Conservation (phyloP, 2,329 filamentous ascomycete genomes). For the Aspergillus ochraceus region DNA sequence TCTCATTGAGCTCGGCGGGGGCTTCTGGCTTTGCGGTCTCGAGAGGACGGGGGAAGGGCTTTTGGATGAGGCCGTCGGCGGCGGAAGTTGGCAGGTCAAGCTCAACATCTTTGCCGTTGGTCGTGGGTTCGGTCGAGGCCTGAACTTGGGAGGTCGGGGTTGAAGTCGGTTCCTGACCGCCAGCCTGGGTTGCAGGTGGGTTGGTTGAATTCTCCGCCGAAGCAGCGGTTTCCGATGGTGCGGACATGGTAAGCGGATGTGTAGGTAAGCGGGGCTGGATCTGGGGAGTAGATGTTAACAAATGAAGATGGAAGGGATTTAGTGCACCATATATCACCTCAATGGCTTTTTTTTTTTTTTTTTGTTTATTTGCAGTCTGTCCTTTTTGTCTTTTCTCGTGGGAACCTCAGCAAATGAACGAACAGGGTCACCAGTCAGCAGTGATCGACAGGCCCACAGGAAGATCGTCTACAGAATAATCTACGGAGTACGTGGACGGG, state of each 20-base stretch:
- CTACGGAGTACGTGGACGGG: neutral
- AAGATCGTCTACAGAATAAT: slow-evolving; percentile 8
- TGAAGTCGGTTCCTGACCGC: neutral
- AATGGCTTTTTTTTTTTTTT: neutral
- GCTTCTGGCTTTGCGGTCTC: slow-evolving; percentile 59
- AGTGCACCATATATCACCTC: neutral
- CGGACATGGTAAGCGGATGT: slow-evolving; percentile 13
- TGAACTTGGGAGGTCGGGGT: slow-evolving; percentile 1
- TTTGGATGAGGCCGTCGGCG: slow-evolving; percentile 48
- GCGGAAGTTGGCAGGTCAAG: slow-evolving; percentile 39
- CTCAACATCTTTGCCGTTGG: slow-evolving; percentile 17
- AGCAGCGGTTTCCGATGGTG: slow-evolving; percentile 11
- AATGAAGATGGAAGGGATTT: neutral
- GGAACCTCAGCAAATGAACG: slow-evolving; percentile 3
- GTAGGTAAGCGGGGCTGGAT: neutral
- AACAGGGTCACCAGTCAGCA: neutral
- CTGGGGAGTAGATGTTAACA: neutral
- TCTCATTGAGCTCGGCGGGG: slow-evolving; percentile 64
- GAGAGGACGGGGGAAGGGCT: slow-evolving; percentile 60
- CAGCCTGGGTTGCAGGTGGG: neutral
- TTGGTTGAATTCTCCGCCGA: slow-evolving; percentile 10
- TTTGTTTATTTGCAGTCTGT: neutral
- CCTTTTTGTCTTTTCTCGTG: neutral
- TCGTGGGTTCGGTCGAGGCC: slow-evolving; percentile 1
- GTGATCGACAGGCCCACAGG: slow-evolving; percentile 19